These are phyloP conservation scores for Pulicaria dysenterica DNA, from an alignment of 129 eudicot genomes.

Conservation along the genomic window DNA sequence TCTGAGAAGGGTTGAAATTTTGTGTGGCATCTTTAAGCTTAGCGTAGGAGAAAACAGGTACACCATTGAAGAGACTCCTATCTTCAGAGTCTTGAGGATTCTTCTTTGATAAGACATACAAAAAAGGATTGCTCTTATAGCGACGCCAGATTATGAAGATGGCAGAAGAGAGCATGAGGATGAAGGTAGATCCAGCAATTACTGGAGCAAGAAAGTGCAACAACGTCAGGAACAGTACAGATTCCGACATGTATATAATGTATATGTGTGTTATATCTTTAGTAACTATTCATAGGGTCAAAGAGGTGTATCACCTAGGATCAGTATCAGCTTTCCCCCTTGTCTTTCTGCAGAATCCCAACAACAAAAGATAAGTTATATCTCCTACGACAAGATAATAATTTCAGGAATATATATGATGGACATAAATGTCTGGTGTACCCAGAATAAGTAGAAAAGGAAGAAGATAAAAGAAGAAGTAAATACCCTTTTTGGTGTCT, in stretches of 20 bases:
- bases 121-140: slow-evolving; percentile 18
- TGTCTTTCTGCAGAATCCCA: neutral
- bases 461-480: slow-evolving; percentile 5
- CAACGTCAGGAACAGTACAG: neutral
- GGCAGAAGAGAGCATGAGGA: slow-evolving; percentile 18
- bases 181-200: slow-evolving; percentile 30
- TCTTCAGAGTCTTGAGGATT: slow-evolving; percentile 34
- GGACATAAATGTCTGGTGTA: slow-evolving; percentile 8
- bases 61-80: slow-evolving; percentile 34
- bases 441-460: neutral
- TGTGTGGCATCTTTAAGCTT: slow-evolving; percentile 66
- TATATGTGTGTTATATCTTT: neutral
- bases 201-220: slow-evolving; percentile 24
- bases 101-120: slow-evolving; percentile 26
- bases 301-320: slow-evolving; percentile 19
- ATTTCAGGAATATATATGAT: neutral
- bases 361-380: slow-evolving; percentile 2
- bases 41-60: slow-evolving; percentile 49
- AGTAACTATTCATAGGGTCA: neutral
- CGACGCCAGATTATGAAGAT: slow-evolving; percentile 24
- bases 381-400: neutral
- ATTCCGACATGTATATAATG: neutral
- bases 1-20: slow-evolving; percentile 45
- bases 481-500: slow-evolving; percentile 18
- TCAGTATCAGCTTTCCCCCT: neutral